A percentile compares a stretch with the other conserved stretches of the same genome.
Conservation (phyloP, 1,284 basidiomycete species). For the Ceratobasidium sp. region DNA sequence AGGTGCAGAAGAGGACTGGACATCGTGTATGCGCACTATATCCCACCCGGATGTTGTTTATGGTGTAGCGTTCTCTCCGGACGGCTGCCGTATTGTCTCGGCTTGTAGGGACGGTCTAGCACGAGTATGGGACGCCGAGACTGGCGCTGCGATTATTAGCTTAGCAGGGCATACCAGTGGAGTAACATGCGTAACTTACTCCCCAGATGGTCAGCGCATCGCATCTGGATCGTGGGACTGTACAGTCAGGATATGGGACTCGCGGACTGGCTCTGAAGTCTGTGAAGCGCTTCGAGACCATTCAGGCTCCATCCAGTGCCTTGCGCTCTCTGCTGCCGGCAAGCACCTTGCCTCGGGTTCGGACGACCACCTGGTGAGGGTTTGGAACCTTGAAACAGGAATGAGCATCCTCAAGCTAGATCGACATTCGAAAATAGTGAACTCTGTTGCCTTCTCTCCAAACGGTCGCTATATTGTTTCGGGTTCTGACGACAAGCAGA, state of each 20-base stretch:
- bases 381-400: neutral
- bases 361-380: neutral
- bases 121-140: slow-evolving; percentile 1
- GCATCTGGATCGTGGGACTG: too few species aligned
- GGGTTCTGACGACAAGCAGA: neutral
- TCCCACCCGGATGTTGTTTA: neutral
- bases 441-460: slow-evolving; percentile 12
- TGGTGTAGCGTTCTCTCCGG: neutral
- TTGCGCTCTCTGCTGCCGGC: neutral
- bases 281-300: too few species aligned
- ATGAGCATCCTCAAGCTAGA: neutral
- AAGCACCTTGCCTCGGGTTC: neutral
- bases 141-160: neutral
- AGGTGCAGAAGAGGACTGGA: neutral
- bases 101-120: neutral
- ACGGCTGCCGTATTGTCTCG: too few species aligned
- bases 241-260: too few species aligned
- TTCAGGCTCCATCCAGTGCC: too few species aligned
- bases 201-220: too few species aligned
- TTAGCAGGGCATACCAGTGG: neutral
- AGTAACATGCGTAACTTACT: neutral
- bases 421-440: neutral
- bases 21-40: neutral
- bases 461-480: neutral
- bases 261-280: too few species aligned